A percentile compares a stretch with the other conserved stretches of the same genome.
These are phyloP conservation scores for Paxillus involutus DNA, from an alignment of 768 basidiomycete genomes.

Conservation along the genomic window DNA sequence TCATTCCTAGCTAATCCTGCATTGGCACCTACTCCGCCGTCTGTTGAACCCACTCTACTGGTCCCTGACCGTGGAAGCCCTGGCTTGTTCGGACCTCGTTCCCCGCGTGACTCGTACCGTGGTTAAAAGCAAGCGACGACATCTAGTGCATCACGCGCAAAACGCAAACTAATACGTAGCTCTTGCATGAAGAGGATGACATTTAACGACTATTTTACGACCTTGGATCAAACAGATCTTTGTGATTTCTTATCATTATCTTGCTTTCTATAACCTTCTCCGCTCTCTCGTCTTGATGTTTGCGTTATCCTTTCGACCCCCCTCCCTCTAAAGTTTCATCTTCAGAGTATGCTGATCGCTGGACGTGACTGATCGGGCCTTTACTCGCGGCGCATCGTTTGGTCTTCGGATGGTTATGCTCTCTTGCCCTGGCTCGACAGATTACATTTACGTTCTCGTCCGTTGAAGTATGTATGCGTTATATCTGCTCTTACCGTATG, in stretches of 20 bases:
- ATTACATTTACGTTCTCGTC: not conserved
- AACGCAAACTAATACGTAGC: not conserved
- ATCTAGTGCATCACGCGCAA: not conserved
- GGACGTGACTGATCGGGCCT: not conserved
- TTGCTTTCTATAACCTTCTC: conserved; percentile 1
- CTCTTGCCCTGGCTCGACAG: not conserved
- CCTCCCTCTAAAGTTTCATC: not conserved
- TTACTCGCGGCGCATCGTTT: too few species aligned
- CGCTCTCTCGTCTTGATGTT: not conserved
- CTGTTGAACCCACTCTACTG: conserved; percentile 56
- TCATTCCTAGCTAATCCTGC: conserved; percentile 54
- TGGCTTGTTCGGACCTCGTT: conserved; percentile 77
- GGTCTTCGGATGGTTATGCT: not conserved
- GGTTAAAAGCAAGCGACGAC: conserved; percentile 3
- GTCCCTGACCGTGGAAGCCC: conserved; percentile 59
- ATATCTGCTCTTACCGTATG: conserved; percentile 9
- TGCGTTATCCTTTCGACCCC: not conserved
- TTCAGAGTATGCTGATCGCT: not conserved
- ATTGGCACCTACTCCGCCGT: conserved; percentile 59
- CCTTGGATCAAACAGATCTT: conserved; percentile 9
- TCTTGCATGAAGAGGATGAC: not conserved
- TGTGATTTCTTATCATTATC: conserved; percentile 28
- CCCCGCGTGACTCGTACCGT: conserved; percentile 46
- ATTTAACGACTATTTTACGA: conserved; percentile 20
- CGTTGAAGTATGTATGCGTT: not conserved